Conservation (phyloP, 176 grass and related monocot species). For the Metroxylon sagu region DNA sequence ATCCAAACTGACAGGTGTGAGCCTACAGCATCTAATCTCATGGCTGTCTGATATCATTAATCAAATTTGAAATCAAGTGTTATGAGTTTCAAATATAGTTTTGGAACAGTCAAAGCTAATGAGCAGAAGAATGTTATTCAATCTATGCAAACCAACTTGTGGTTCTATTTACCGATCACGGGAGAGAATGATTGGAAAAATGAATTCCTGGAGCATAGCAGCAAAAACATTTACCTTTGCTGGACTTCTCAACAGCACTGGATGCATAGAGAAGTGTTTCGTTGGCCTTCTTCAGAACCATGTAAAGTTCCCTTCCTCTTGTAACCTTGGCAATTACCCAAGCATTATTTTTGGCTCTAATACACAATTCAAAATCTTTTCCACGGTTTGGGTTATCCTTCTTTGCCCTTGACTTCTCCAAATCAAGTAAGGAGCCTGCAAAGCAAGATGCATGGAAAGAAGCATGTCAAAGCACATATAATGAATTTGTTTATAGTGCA, state of each 20-base stretch:
- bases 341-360: constrained; percentile 74
- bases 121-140: no score
- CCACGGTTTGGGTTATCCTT: constrained; percentile 46
- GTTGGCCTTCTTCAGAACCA: constrained; percentile 76
- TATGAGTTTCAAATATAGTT: no score
- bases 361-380: constrained; percentile 70
- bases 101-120: no score
- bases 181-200: constrained; percentile 1
- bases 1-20: no score
- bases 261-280: constrained; percentile 92
- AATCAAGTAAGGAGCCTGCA: constrained; percentile 67
- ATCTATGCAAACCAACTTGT: not conserved
- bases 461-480: no score
- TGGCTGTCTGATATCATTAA: no score
- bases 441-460: no score
- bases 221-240: constrained; percentile 45
- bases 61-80: no score
- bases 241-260: constrained; percentile 84
- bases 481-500: no score
- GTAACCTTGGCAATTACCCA: constrained; percentile 89
- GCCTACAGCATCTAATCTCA: no score
- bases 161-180: not conserved
- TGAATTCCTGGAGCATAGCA: not conserved
- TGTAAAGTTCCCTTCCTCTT: constrained; percentile 76
- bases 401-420: constrained; percentile 55